phyloP scores from a whole-genome alignment of 176 grass and related monocot genomes.

The Bothriochloa decipiens region DNA sequence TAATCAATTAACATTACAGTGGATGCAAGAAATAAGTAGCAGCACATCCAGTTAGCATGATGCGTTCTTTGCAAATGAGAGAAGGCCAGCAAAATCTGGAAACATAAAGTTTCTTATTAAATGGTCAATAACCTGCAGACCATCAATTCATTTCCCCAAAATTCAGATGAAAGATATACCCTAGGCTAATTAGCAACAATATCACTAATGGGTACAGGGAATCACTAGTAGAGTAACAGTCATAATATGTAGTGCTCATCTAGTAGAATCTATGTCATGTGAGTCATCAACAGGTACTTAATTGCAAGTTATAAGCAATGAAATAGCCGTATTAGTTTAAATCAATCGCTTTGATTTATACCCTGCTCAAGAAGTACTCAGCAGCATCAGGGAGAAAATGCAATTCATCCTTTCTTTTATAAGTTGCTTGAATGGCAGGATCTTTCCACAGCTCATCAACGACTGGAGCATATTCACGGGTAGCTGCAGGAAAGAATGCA shows the following conservation, averaged over 20 bases:
- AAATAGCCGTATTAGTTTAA: not conserved
- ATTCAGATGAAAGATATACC: not conserved
- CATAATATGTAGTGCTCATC: not conserved
- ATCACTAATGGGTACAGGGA: not conserved
- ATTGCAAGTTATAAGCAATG: not conserved
- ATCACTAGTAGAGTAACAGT: not conserved
- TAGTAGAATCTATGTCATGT: not conserved
- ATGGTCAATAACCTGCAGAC: not conserved
- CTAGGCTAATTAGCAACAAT: not conserved
- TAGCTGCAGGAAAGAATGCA: slow-evolving; percentile 91
- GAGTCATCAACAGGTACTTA: slow-evolving; percentile 13
- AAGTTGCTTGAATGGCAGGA: slow-evolving; percentile 93
- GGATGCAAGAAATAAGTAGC: not conserved
- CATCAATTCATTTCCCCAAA: not conserved
- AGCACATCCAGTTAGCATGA: not conserved
- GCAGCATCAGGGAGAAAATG: slow-evolving; percentile 92
- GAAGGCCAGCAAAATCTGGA: not conserved
- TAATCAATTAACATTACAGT: slow-evolving; percentile 16
- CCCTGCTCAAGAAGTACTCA: slow-evolving; percentile 88
- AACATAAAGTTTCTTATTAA: slow-evolving; percentile 14
- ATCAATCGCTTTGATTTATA: slow-evolving; percentile 24
- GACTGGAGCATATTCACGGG: slow-evolving; percentile 88
- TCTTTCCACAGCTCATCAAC: slow-evolving; percentile 94
- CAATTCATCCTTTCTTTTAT: slow-evolving; percentile 86
- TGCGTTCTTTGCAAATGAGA: slow-evolving; percentile 7